A percentile compares a stretch with the other conserved stretches of the same genome.
Conservation (phyloP, 306 rosid genomes). For the Hippophae rhamnoides region DNA sequence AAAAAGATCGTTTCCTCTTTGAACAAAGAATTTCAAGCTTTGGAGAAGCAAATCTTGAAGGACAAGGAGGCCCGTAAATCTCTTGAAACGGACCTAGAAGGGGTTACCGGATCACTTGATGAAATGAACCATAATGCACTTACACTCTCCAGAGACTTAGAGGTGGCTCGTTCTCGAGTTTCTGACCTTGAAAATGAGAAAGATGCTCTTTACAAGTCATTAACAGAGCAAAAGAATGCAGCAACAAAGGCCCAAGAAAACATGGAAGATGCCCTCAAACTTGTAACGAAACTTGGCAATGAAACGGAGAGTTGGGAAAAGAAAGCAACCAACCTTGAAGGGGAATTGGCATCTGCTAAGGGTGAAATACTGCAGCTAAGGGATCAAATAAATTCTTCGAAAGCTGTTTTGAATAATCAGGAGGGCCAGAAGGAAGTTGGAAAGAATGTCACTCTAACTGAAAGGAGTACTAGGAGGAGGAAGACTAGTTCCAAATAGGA, state of each 20-base stretch:
- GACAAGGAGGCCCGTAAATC: conserved; percentile 49
- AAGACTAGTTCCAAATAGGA: conserved; percentile 22
- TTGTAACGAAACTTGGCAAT: conserved; percentile 54
- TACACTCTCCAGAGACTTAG: conserved; percentile 51
- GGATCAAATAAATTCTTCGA: conserved; percentile 27
- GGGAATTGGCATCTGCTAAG: conserved; percentile 65
- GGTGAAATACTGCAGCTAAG: conserved; percentile 52
- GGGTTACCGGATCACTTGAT: conserved; percentile 70
- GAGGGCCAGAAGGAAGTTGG: conserved; percentile 22
- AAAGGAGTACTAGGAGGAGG: conserved; percentile 29
- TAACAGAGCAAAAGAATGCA: conserved; percentile 48
- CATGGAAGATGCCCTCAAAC: conserved; percentile 71
- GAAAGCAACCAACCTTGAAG: conserved; percentile 57
- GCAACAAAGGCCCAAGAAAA: conserved; percentile 54
- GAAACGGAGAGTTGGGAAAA: conserved; percentile 61
- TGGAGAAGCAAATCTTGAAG: conserved; percentile 51
- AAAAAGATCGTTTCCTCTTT: conserved; percentile 43
- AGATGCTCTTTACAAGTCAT: conserved; percentile 42
- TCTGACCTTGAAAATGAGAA: conserved; percentile 67
- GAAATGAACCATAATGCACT: conserved; percentile 58
- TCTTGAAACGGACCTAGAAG: conserved; percentile 60
- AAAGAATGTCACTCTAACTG: conserved; percentile 26
- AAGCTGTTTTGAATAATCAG: conserved; percentile 26
- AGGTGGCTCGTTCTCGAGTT: conserved; percentile 40
- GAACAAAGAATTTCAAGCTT: conserved; percentile 35